Evolutionary conservation across 345 rosid species (phyloP).

Genomic region (Trapa bicornis): DNA sequence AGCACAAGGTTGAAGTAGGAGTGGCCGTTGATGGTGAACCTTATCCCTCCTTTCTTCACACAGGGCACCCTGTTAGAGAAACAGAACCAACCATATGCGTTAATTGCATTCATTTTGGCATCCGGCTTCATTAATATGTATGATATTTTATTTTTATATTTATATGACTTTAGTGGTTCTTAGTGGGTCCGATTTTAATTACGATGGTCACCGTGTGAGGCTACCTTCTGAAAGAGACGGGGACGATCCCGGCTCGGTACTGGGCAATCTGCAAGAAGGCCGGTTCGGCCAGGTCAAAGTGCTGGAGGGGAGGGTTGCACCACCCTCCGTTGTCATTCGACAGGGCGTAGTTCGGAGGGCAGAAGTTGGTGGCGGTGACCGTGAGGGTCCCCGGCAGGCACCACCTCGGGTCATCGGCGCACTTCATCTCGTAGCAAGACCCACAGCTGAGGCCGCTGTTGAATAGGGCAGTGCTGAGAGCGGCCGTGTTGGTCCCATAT

Average conservation of each 20-base stretch:
- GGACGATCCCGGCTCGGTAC: constrained; percentile 88
- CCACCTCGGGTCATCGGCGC: constrained; percentile 53
- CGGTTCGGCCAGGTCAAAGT: constrained; percentile 92
- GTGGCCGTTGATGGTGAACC: constrained; percentile 84
- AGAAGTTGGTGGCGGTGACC: constrained; percentile 80
- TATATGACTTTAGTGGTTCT: too few species aligned
- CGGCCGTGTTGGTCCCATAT: constrained; percentile 71
- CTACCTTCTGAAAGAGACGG: constrained; percentile 76
- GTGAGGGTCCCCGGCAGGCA: constrained; percentile 49
- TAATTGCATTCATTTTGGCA: not conserved
- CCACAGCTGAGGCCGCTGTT: constrained; percentile 74
- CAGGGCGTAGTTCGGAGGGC: constrained; percentile 69
- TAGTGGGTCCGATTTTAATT: too few species aligned
- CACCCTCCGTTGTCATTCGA: constrained; percentile 88
- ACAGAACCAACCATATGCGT: not conserved
- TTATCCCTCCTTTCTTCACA: constrained; percentile 75
- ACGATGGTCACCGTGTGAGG: too few species aligned
- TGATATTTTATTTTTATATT: not conserved
- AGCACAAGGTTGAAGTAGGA: constrained; percentile 89
- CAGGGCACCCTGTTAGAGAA: constrained; percentile 54
- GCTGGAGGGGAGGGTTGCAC: constrained; percentile 98
- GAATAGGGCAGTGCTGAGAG: constrained; percentile 66
- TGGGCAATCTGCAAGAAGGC: constrained; percentile 90
- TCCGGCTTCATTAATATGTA: too few species aligned
- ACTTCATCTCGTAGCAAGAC: constrained; percentile 62